phyloP scores from a whole-genome alignment of 306 rosid genomes.

The Cucumis cinereus region DNA sequence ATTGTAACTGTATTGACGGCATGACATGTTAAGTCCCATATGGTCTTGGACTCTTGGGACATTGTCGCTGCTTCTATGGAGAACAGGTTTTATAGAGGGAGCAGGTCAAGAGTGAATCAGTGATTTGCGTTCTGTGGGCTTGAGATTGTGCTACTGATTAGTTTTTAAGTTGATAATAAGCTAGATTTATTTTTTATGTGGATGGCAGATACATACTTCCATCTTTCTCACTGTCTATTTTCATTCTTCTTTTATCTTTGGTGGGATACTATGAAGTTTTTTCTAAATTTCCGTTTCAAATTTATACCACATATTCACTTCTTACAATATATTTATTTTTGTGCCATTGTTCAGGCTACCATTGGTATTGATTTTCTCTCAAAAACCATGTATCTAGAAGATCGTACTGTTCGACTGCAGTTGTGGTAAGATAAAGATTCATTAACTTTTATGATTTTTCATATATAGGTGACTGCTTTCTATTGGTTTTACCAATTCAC shows the following conservation, averaged over 20 bases:
- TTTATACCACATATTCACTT: background rate
- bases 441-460: background rate
- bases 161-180: background rate
- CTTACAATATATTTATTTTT: background rate
- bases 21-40: background rate
- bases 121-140: background rate
- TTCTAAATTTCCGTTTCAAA: background rate
- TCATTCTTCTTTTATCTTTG: background rate
- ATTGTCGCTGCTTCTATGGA: background rate
- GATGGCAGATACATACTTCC: background rate
- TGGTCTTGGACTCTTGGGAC: background rate
- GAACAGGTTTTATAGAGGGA: background rate
- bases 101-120: background rate
- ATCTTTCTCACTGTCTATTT: background rate
- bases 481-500: background rate
- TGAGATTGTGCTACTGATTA: background rate
- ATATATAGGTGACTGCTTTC: background rate
- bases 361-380: slow-evolving; percentile 45
- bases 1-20: background rate
- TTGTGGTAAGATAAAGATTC: slow-evolving; percentile 26
- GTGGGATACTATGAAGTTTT: background rate
- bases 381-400: slow-evolving; percentile 60
- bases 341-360: slow-evolving; percentile 29
- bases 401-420: slow-evolving; percentile 41
- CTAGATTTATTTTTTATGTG: background rate